phyloP scores from a whole-genome alignment of 306 rosid species.

The Arachis stenosperma region DNA sequence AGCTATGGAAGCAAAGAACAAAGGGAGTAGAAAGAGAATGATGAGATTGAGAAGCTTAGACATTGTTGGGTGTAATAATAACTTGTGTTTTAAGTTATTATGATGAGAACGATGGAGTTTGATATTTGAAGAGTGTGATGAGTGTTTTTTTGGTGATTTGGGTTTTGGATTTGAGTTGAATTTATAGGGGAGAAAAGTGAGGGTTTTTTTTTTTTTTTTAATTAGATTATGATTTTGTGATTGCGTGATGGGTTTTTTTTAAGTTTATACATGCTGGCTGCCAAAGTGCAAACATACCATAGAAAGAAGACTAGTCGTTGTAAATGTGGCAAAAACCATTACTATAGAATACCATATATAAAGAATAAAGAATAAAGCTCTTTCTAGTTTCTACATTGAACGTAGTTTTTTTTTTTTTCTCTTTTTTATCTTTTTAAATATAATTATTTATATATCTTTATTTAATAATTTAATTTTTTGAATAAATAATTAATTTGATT shows the following conservation, averaged over 20 bases:
- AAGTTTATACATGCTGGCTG: neutral
- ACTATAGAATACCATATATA: too few relatives aligned
- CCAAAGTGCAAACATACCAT: neutral
- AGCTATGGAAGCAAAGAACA: slow-evolving; percentile 23
- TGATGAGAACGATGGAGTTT: neutral
- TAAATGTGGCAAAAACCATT: neutral
- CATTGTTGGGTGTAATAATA: neutral
- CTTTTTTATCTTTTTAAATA: too few relatives aligned
- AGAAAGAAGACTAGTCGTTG: neutral
- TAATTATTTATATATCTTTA: too few relatives aligned
- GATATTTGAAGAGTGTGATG: neutral
- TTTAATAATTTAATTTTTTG: too few relatives aligned
- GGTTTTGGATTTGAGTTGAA: neutral
- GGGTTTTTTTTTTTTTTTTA: too few relatives aligned
- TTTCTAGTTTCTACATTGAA: too few relatives aligned
- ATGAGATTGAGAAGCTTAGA: slow-evolving; percentile 10
- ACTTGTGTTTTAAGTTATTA: neutral
- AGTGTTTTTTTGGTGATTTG: neutral
- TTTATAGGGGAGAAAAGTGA: neutral
- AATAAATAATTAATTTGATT: too few relatives aligned
- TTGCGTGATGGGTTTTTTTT: neutral
- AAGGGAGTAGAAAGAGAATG: slow-evolving; percentile 14
- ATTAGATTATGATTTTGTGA: neutral
- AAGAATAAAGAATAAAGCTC: too few relatives aligned
- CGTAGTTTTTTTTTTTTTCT: too few relatives aligned